Base-by-base conservation (phyloP, 179 eudicot genomes). In the Carnegiea gigantea region DNA sequence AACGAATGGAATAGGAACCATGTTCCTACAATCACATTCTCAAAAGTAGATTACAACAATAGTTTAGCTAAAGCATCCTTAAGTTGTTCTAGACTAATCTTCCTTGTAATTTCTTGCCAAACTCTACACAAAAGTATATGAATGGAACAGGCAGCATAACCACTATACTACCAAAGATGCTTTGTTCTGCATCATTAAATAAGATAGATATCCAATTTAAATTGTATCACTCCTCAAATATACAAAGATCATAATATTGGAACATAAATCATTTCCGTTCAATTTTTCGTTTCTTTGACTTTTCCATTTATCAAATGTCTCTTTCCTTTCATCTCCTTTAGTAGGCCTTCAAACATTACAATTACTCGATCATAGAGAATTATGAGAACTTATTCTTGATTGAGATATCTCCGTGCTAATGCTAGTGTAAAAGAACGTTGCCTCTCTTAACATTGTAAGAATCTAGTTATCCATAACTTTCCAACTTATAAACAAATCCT, bases 1-100 rank as follows among this genome's bases (percentile, higher is more conserved):
- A 38, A 94, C 94, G 78, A 96, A 92, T 43, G 99, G 99, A 76
- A 96, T 98, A 18, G 97, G 98, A 28, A 92, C 86, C 98, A 96
- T 96, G 87, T 94, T 96, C 92, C 99, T 95, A 82, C 70, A 71
- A 78, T 79, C 36, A 9, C 26, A 73, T 14, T 64, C 71, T 48
- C 46, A 48, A 33, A 64, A 59, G 51, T 49, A 72, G 70, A 38
- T 28, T 77, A 51, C 1, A 44, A 3, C 21, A 59, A 59, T 77
- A 71, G 71, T 7, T 46, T 8, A 49, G 46, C 53, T 5, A 73
- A 75, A 62, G 11, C 21, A 13, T 38, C 59, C 26, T 24, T 8
- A 49, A 9, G 36, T 24, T 1, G 9, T 51, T 75, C 59, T 71
- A 15, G 54, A 72, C 44, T 14, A 28, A 17, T 71, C 23, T 64